Evolutionary conservation across 345 rosid genomes (phyloP), one percentile per base, ranked within the genome.

Genomic region (Punica granatum): DNA sequence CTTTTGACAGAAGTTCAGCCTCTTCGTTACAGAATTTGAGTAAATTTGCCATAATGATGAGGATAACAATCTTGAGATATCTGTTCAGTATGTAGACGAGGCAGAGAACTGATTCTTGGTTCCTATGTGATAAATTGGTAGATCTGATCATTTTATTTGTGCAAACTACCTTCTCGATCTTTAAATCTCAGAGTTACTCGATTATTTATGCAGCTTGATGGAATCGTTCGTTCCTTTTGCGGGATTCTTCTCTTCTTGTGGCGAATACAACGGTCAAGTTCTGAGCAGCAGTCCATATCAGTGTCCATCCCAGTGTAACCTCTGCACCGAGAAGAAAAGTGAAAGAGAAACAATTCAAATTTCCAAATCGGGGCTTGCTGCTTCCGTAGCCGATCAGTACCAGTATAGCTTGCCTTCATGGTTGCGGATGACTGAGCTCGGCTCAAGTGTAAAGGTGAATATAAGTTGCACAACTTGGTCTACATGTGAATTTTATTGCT

Each of bases 211-310:
- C 91, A 92, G 98, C 79, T 84, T 92, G 85, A 85, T 92, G 95
- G 98, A 85, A 64, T 92, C 98, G 16, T 92, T 92, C 77, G 88
- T 92, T 74, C 98, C 98, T 46, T 87, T 92, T 70, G 98, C 85
- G 32, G 96, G 98, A 43, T 86, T 89, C 76, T 92, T 92, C 75
- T 76, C 96, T 66, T 77, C 86, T 10, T 82, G 87, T 26, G 48
- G 85, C 1, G 98, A 89, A 63, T 63, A 76, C 35, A 84, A 81
- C 64, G 70, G 77, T 63, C 77, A 85, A 7, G 67, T 81, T 10
- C 65, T 80, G 70, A 37, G 81, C 51, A 78, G 73, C 51, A 76
- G 75, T 70, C 65, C 76, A 6, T 72, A 65, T 72, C 86, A 75
- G 53, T 51, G 66, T 43, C 64, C 19, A 16, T 16, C 76, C 0